phyloP scores from a whole-genome alignment of 257 asterid species.

The Solanum ossicruentum region DNA sequence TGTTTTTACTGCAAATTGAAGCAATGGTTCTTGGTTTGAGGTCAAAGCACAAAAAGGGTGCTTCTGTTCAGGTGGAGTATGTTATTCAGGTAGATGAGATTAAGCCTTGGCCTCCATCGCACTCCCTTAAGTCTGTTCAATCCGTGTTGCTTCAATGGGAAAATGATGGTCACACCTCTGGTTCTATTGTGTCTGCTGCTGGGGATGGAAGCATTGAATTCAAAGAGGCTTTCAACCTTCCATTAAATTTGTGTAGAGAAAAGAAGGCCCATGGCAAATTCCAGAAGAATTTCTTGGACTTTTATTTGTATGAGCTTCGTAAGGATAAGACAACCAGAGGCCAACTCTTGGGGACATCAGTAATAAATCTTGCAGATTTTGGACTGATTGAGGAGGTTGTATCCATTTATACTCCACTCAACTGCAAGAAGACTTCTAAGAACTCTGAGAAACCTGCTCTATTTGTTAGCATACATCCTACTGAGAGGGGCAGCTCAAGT shows the following conservation, averaged over 20 bases:
- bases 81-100: conserved; percentile 44
- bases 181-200: conserved; percentile 46
- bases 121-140: conserved; percentile 48
- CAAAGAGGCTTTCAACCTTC: conserved; percentile 50
- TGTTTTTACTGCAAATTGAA: conserved; percentile 5
- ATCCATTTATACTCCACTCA: conserved; percentile 39
- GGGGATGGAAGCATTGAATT: conserved; percentile 47
- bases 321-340: conserved; percentile 55
- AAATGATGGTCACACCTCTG: conserved; percentile 45
- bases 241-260: conserved; percentile 33
- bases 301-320: conserved; percentile 60
- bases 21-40: conserved; percentile 83
- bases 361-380: conserved; percentile 61
- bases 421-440: conserved; percentile 48
- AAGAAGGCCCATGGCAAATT: conserved; percentile 40
- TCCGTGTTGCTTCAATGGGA: conserved; percentile 75
- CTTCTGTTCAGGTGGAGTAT: conserved; percentile 35
- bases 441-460: conserved; percentile 37
- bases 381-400: conserved; percentile 39
- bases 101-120: conserved; percentile 87
- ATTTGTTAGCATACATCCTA: conserved; percentile 41
- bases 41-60: conserved; percentile 44
- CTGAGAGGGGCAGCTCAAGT: conserved; percentile 44
- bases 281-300: conserved; percentile 55
- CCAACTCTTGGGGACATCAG: conserved; percentile 54